phyloP scores from a whole-genome alignment of 371 early-diverging fungal genomes.

The Mortierella sp. region DNA sequence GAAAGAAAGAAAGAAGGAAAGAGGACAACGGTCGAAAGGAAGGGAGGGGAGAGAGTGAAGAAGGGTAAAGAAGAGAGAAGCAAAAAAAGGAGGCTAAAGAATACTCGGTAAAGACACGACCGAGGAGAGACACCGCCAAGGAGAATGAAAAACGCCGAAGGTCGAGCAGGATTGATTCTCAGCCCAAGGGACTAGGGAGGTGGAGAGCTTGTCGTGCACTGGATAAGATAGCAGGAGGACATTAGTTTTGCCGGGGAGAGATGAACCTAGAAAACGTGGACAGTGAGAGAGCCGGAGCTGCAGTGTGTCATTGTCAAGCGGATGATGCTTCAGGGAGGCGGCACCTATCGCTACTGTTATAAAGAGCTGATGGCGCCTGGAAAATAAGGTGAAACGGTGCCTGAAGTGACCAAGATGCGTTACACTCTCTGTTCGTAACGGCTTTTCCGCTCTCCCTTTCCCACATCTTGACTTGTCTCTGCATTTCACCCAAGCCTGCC shows the following conservation, averaged over 20 bases:
- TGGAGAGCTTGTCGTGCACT: not conserved
- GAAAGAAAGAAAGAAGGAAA: no score
- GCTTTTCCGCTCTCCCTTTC: no score
- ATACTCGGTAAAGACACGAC: not conserved
- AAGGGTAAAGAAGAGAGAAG: not conserved
- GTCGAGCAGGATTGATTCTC: not conserved
- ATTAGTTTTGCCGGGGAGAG: not conserved
- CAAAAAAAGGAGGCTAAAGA: not conserved
- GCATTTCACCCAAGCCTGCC: no score
- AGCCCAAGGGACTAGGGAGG: not conserved
- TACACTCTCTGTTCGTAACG: no score
- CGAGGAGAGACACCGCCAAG: not conserved
- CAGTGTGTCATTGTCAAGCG: no score
- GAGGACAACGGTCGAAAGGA: not conserved
- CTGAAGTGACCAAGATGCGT: no score
- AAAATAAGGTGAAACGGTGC: no score
- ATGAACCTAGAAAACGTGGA: not conserved
- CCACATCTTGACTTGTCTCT: no score
- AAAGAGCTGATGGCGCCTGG: no score
- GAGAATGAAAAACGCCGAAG: not conserved
- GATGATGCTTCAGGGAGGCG: no score
- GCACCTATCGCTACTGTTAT: no score
- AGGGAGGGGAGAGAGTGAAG: not conserved
- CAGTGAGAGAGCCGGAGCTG: no score
- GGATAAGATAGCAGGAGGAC: not conserved